These are phyloP conservation scores for Talinum fruticosum DNA, from an alignment of 148 eudicot species.

Conservation along the genomic window DNA sequence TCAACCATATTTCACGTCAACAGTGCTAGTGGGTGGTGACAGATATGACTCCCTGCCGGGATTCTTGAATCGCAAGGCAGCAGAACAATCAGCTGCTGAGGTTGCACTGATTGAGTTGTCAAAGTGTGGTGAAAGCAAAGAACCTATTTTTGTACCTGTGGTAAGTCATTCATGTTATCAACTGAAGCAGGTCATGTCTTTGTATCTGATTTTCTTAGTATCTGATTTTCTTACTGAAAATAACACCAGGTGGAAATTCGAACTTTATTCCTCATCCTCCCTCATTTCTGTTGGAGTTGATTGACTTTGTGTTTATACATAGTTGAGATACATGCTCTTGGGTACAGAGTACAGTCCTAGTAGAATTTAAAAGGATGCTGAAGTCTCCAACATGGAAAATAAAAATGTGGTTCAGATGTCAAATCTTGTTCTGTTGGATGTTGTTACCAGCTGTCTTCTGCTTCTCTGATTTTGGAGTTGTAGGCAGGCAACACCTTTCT, in stretches of 20 bases:
- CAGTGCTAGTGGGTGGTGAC: slow-evolving; percentile 55
- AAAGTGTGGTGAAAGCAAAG: slow-evolving; percentile 34
- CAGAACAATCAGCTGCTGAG: slow-evolving; percentile 99
- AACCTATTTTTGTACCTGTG: slow-evolving; percentile 66
- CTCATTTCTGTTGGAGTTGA: background rate
- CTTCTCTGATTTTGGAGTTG: too few species aligned
- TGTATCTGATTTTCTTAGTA: too few species aligned
- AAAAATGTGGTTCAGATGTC: background rate
- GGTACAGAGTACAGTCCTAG: background rate
- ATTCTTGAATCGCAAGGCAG: slow-evolving; percentile 82
- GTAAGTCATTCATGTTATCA: too few species aligned
- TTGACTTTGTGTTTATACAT: background rate
- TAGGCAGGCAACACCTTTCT: too few species aligned
- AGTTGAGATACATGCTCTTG: background rate
- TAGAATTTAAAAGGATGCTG: background rate
- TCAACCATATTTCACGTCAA: slow-evolving; percentile 75
- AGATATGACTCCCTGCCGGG: slow-evolving; percentile 81
- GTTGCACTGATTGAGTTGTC: slow-evolving; percentile 64
- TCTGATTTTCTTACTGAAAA: background rate
- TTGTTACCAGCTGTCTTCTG: too few species aligned
- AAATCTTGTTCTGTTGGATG: background rate
- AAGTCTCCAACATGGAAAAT: background rate
- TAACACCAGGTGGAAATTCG: too few species aligned
- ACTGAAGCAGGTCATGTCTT: too few species aligned
- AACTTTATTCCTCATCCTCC: background rate